Evolutionary conservation across 2,329 filamentous ascomycete species (phyloP), one percentile per base, ranked within the genome.

Genomic region (Trichoderma atrobrunneum): DNA sequence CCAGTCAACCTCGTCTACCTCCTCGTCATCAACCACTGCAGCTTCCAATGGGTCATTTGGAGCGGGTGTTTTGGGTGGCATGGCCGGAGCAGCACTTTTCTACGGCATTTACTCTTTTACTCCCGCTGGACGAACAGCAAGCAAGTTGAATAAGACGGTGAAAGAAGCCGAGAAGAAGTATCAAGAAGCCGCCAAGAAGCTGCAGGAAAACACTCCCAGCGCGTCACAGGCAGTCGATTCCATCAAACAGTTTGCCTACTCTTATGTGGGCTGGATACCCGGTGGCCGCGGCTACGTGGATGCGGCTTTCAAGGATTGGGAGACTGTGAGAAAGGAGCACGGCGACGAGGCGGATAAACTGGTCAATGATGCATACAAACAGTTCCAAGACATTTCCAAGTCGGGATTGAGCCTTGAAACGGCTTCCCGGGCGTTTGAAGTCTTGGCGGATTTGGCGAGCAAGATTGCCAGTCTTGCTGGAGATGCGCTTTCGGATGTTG

Each of bases 221-320:
- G 86, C 90, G 16, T 91, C 92, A 74, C 86, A 92, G 79, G 91
- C 91, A 1, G 83, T 93, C 51, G 81, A 87, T 73, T 90, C 87
- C 83, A 86, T 94, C 73, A 89, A 89, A 77, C 83, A 89, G 72
- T 89, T 90, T 14, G 88, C 89, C 32, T 89, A 89, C 78, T 89
- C 89, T 28, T 94, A 94, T 77, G 90, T 91, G 2, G 84, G 84
- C 3, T 93, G 91, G 85, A 87, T 95, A 34, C 92, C 92, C 0
- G 92, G 92, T 14, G 92, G 90, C 2, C 87, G 87, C 34, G 82
- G 85, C 61, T 93, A 92, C 76, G 88, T 94, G 62, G 91, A 94
- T 77, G 81, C 85, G 1, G 88, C 88, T 0, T 95, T 94, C 81
- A 84, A 91, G 28, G 92, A 94, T 75, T 84, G 93, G 57, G 92